Conservation (phyloP, 1,284 basidiomycete genomes). For the Ganoderma lingzhi region DNA sequence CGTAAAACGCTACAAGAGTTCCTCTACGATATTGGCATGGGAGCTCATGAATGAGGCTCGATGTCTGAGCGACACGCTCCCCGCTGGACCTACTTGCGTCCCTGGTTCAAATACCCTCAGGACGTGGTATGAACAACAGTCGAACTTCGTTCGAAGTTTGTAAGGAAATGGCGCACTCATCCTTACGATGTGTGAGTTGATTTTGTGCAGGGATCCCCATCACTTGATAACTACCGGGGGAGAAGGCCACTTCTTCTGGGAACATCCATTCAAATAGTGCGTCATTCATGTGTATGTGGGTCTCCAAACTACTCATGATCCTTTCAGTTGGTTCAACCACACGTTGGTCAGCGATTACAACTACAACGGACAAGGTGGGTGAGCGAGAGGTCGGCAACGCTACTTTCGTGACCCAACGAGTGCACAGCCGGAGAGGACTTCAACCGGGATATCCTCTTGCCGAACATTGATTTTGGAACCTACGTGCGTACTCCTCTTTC, state of each 20-base stretch:
- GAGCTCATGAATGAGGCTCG: constrained; percentile 68
- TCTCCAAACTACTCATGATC: neutral
- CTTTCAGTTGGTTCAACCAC: constrained; percentile 49
- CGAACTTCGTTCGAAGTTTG: constrained; percentile 59
- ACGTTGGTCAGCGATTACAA: constrained; percentile 59
- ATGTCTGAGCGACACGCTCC: constrained; percentile 55
- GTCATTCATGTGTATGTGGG: constrained; percentile 12
- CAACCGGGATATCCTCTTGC: constrained; percentile 53
- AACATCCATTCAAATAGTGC: constrained; percentile 47
- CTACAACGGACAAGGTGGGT: constrained; percentile 61
- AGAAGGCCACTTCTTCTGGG: constrained; percentile 65
- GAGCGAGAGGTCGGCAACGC: neutral
- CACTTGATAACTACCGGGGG: constrained; percentile 67
- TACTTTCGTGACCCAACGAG: neutral
- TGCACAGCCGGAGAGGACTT: constrained; percentile 61
- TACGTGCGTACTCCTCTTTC: constrained; percentile 49
- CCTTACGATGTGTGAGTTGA: neutral
- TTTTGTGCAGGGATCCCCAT: constrained; percentile 53
- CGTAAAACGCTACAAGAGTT: constrained; percentile 62
- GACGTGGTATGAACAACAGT: constrained; percentile 60
- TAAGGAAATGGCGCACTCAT: constrained; percentile 39
- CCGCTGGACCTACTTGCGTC: constrained; percentile 53
- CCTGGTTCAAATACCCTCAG: constrained; percentile 54
- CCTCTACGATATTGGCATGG: constrained; percentile 63
- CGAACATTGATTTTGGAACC: constrained; percentile 64